These are phyloP conservation scores for Fusarium kyushuense DNA, from an alignment of 2,329 filamentous ascomycete genomes.

Conservation along the genomic window DNA sequence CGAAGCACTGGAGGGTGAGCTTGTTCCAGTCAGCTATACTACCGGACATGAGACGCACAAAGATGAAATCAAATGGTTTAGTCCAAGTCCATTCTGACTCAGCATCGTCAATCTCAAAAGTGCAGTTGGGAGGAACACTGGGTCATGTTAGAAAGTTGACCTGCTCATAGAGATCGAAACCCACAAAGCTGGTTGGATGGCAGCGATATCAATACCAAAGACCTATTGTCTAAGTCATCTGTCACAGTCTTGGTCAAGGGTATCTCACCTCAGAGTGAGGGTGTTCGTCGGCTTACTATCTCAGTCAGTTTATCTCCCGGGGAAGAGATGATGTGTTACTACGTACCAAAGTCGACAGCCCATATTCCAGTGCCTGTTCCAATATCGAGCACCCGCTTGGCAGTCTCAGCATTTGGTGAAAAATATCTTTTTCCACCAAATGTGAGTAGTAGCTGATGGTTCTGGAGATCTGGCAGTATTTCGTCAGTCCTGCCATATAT, in stretches of 20 bases:
- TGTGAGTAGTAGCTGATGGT: conserved; percentile 25
- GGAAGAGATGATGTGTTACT: fast-evolving
- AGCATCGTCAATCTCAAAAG: conserved; percentile 24
- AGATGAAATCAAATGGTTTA: conserved; percentile 28
- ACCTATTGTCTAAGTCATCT: too few relatives aligned
- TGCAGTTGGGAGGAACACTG: conserved; percentile 21
- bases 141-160: fast-evolving
- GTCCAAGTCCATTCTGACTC: conserved; percentile 36
- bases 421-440: conserved; percentile 27
- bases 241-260: too few relatives aligned
- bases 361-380: conserved; percentile 35
- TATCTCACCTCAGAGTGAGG: conserved; percentile 27
- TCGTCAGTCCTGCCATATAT: not conserved
- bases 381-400: conserved; percentile 28
- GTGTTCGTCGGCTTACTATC: conserved; percentile 22
- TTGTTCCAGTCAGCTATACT: conserved; percentile 35
- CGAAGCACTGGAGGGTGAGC: conserved; percentile 3
- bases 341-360: conserved; percentile 34
- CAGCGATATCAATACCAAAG: too few relatives aligned
- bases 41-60: conserved; percentile 31
- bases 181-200: conserved; percentile 28
- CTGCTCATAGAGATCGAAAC: fast-evolving
- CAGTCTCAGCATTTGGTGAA: conserved; percentile 5
- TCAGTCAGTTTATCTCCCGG: not conserved
- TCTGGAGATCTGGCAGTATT: conserved; percentile 18